These are phyloP conservation scores for Hydnomerulius pinastri DNA, from an alignment of 768 basidiomycete genomes.

Conservation along the genomic window DNA sequence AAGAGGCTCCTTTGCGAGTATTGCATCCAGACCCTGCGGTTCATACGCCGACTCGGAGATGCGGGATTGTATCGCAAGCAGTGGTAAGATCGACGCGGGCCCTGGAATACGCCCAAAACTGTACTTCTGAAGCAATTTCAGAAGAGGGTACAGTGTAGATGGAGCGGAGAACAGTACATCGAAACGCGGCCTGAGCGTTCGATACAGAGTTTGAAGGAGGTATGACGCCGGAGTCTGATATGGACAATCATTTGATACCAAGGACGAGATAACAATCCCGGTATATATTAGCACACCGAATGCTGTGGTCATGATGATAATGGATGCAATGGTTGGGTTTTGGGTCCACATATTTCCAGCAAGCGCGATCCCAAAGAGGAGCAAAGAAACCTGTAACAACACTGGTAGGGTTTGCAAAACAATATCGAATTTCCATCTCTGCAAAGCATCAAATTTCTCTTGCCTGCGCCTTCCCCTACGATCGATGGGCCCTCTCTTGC, in stretches of 20 bases:
- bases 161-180: too few species aligned
- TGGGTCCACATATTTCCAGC: conserved; percentile 14
- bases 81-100: too few species aligned
- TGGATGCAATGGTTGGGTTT: conserved; percentile 3
- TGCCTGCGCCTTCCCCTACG: conserved; percentile 17
- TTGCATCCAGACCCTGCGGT: too few species aligned
- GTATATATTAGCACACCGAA: conserved; percentile 16
- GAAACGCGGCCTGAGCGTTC: neutral
- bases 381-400: conserved; percentile 22
- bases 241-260: conserved; percentile 13
- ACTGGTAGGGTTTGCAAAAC: conserved; percentile 15
- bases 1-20: neutral
- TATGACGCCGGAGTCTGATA: conserved; percentile 21
- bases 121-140: neutral
- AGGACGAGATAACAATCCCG: conserved; percentile 17
- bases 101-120: too few species aligned
- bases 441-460: conserved; percentile 18
- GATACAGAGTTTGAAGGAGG: conserved; percentile 5
- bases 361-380: conserved; percentile 20
- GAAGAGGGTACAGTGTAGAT: too few species aligned
- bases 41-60: too few species aligned
- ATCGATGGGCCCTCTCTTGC: conserved; percentile 12
- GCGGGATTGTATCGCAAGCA: too few species aligned
- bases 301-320: conserved; percentile 10
- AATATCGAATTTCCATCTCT: conserved; percentile 16